Evolutionary conservation across 176 grass and related monocot species (phyloP), one percentile per base, ranked within the genome.

Genomic region (Dendrocalamus sinicus): DNA sequence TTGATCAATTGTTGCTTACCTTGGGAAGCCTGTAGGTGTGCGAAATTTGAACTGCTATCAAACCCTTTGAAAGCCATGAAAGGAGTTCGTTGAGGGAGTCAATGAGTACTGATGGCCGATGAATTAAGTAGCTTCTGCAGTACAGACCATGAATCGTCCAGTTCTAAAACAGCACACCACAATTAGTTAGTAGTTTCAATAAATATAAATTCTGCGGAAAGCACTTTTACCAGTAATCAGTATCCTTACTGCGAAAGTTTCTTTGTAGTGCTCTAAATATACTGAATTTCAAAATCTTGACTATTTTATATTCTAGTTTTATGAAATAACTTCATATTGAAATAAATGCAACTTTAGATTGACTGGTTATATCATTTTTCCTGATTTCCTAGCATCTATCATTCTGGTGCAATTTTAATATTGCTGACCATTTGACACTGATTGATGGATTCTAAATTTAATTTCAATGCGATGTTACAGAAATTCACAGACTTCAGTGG

Each of bases 121-220:
- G 91, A 73, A 58, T 89, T 16, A 53, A 91, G 84, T 95, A 90
- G 74, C 93, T 98, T 67, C 96, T 93, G 91, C 93, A 95, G 71
- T 98, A 98, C 67, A 98, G 82, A 79, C 96, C 93, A 92, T 98
- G 93, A 83, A 95, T 54, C 22, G 96, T 96, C 96, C 96, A 98
- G 57, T 95, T 98, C 96, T 98, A 86, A 72, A 88, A 81, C 43
- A 90, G 59, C 48, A 95, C 24, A 84, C 4, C 24, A 59, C 30
- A 41, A 84, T 48, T 68, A 74, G 41, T 83, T 67, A 73, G 44
- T 51, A 39, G 17, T 41, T 78, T 63, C 70, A 73, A 52, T 6
- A 80, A 10, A 67, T 17, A 74, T 59, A 81, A 45, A 54, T 70
- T 70, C 16, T 66, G 80, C 30, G 32, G 26, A 51, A 43, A 83